Conservation (phyloP, 225 moss, liverwort and hornwort genomes). For the Lunularia cruciata region DNA sequence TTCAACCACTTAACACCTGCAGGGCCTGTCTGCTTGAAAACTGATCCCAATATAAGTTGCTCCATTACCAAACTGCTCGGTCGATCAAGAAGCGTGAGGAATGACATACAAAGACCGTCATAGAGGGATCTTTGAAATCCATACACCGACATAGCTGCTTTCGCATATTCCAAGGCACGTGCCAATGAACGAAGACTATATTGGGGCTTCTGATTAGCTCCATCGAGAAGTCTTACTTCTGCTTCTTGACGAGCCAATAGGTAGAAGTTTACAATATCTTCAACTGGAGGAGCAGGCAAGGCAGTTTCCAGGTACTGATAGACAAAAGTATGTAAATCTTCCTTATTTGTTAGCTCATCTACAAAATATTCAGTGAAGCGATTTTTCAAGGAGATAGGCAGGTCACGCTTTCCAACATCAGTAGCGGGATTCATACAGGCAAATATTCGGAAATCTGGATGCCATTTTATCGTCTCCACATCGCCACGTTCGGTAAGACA, state of each 20-base stretch:
- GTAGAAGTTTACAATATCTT: constrained; percentile 85
- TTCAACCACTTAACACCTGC: constrained; percentile 66
- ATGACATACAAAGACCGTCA: constrained; percentile 97
- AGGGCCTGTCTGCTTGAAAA: constrained; percentile 67
- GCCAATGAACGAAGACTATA: constrained; percentile 92
- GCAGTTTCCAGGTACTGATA: constrained; percentile 80
- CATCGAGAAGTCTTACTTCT: constrained; percentile 76
- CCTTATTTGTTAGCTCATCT: constrained; percentile 82
- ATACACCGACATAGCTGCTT: constrained; percentile 81
- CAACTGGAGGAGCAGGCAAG: constrained; percentile 83
- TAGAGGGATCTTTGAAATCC: constrained; percentile 89
- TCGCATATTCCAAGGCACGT: constrained; percentile 85
- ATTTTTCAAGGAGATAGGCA: constrained; percentile 74
- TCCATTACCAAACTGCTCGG: constrained; percentile 81
- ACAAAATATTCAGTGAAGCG: constrained; percentile 79
- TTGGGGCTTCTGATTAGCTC: constrained; percentile 90
- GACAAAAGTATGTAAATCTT: constrained; percentile 79
- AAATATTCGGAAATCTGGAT: constrained; percentile 82
- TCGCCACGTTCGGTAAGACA: constrained; percentile 94
- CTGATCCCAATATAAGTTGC: constrained; percentile 64
- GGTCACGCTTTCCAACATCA: constrained; percentile 86
- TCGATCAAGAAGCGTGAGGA: constrained; percentile 89
- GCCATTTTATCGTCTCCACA: constrained; percentile 73
- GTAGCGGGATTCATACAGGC: constrained; percentile 98
- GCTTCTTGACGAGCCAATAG: constrained; percentile 83